phyloP scores from a whole-genome alignment of 345 rosid species.

The Xanthoceras sorbifolium region DNA sequence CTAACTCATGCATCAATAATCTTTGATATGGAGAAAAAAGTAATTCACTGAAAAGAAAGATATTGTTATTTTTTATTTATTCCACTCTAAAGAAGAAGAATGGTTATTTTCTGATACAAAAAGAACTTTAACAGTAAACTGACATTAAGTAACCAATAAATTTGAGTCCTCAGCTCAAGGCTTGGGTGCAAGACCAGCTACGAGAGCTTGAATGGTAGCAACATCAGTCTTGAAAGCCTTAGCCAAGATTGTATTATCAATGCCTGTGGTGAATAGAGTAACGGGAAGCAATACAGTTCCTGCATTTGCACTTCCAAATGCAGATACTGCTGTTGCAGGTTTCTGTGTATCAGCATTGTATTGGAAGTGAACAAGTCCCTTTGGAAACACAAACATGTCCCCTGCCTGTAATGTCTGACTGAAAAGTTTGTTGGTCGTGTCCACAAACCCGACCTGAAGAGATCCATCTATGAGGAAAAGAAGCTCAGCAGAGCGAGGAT shows the following conservation, averaged over 20 bases:
- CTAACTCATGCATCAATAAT: too few species aligned
- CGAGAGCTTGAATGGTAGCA: conserved; percentile 31
- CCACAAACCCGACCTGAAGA: conserved; percentile 46
- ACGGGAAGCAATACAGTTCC: conserved; percentile 29
- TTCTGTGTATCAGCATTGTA: conserved; percentile 18
- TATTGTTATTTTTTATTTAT: too few species aligned
- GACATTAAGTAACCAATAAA: too few species aligned
- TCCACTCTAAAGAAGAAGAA: too few species aligned
- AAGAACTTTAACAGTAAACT: too few species aligned
- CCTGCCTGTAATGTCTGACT: conserved; percentile 33
- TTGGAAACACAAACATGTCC: conserved; percentile 41
- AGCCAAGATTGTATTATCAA: conserved; percentile 39
- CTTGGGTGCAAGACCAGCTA: conserved; percentile 30
- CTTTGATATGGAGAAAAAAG: too few species aligned
- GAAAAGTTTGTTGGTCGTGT: conserved; percentile 42
- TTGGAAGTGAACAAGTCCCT: conserved; percentile 43
- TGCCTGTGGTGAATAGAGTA: conserved; percentile 33
- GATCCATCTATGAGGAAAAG: conserved; percentile 25
- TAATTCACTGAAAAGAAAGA: too few species aligned
- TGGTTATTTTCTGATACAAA: too few species aligned
- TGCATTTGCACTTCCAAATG: conserved; percentile 38
- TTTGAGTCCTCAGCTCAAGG: not conserved
- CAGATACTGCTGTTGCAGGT: conserved; percentile 24
- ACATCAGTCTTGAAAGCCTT: conserved; percentile 39
- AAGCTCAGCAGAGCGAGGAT: conserved; percentile 41